A percentile compares a stretch with the other conserved stretches of the same genome.
Conservation (phyloP, 1,139 yeast species). For the Trichomonascaceae sp. region DNA sequence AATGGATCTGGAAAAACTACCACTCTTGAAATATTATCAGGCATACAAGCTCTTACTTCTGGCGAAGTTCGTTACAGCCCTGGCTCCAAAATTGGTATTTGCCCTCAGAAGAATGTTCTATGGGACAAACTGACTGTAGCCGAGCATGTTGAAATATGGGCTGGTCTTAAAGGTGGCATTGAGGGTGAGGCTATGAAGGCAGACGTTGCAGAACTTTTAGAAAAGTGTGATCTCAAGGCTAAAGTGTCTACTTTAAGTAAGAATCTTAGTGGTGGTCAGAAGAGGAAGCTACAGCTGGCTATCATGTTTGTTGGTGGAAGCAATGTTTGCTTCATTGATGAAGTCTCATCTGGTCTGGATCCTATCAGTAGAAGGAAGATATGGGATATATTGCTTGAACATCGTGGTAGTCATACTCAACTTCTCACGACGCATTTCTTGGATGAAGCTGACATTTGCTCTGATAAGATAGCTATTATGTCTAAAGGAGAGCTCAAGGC, state of each 20-base stretch:
- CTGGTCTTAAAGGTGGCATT: conserved; percentile 26
- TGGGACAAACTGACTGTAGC: conserved; percentile 34
- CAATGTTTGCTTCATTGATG: conserved; percentile 35
- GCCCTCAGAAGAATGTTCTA: conserved; percentile 35
- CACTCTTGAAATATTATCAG: conserved; percentile 34
- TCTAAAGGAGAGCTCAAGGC: conserved; percentile 31
- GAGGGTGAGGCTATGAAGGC: conserved; percentile 12
- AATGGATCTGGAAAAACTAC: conserved; percentile 39
- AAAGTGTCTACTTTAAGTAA: conserved; percentile 24
- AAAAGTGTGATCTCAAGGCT: conserved; percentile 28
- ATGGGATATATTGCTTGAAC: conserved; percentile 34
- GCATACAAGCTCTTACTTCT: conserved; percentile 27
- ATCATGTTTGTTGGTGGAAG: conserved; percentile 35
- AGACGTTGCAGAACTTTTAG: conserved; percentile 21
- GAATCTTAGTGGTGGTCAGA: conserved; percentile 80
- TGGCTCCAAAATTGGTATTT: conserved; percentile 31
- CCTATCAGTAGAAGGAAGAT: conserved; percentile 34
- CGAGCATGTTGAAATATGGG: conserved; percentile 33
- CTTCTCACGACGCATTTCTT: conserved; percentile 35
- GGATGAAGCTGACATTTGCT: conserved; percentile 35
- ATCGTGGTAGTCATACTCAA: conserved; percentile 28
- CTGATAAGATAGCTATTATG: conserved; percentile 33
- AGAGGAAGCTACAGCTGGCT: conserved; percentile 83
- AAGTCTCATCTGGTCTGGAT: conserved; percentile 36
- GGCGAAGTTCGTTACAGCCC: conserved; percentile 27